Percentiles rank a stretch among this genome's conserved stretches.
Evolutionary conservation across 208 protist species (phyloP).

Genomic region (Strigomonas galati): DNA sequence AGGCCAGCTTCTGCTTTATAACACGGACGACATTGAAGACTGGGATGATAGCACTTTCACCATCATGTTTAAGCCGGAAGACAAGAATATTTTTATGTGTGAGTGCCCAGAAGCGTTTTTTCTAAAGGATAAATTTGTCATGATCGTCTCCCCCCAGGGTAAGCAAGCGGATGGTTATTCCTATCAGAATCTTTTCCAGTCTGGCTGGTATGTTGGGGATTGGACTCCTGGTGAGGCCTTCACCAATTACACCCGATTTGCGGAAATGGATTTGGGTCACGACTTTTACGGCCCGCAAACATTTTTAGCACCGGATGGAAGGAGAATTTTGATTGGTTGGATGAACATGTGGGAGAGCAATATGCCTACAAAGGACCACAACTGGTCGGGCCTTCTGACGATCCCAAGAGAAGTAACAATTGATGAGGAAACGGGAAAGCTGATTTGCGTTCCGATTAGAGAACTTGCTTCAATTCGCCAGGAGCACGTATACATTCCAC

Average conservation of each 20-base stretch:
- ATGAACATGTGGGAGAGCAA: conserved; percentile 57
- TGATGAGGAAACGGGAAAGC: conserved; percentile 27
- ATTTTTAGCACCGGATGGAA: conserved; percentile 32
- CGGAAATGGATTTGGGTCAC: conserved; percentile 39
- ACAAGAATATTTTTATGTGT: conserved; percentile 60
- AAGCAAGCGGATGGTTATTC: conserved; percentile 27
- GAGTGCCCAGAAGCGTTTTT: conserved; percentile 48
- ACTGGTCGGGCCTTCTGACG: conserved; percentile 44
- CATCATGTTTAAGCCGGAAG: conserved; percentile 46
- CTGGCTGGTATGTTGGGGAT: conserved; percentile 32
- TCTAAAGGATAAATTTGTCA: conserved; percentile 22
- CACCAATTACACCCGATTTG: conserved; percentile 28
- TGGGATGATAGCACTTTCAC: conserved; percentile 66
- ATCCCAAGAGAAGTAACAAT: conserved; percentile 40
- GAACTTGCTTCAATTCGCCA: conserved; percentile 39
- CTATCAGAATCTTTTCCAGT: conserved; percentile 40
- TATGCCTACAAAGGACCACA: conserved; percentile 45
- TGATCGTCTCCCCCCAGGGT: conserved; percentile 42
- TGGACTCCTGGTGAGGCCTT: conserved; percentile 44
- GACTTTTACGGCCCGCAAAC: conserved; percentile 51
- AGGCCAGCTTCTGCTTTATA: conserved; percentile 60
- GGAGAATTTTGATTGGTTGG: conserved; percentile 48
- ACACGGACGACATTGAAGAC: conserved; percentile 59
- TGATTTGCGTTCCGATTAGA: conserved; percentile 30
- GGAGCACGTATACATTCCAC: conserved; percentile 24